Base-by-base conservation (phyloP, 2,329 filamentous ascomycete species). In the Scedosporium boydii region DNA sequence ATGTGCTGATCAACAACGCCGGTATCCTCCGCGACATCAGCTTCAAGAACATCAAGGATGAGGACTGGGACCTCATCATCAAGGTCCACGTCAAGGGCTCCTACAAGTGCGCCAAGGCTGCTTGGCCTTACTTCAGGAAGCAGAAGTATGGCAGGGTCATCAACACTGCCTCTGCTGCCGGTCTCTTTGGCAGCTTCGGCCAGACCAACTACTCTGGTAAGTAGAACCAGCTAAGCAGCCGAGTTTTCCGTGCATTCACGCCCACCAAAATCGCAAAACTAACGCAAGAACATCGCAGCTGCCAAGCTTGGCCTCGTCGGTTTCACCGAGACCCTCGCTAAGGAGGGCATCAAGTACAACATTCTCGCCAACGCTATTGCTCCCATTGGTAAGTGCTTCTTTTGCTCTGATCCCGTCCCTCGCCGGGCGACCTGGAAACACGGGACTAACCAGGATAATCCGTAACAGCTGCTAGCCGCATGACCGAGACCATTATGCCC, bases 21-120 rank as follows among this genome's bases (percentile, higher is more conserved):
- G 93, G 95, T 72, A 98, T 98, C 72, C 83, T 96, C 64, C 89
- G 93, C 65, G 93, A 98, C 78, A 76, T 98, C 73, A 93, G 90
- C 83, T 98, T 99, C 82, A 96, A 96, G 85, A 98, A 98, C 79
- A 96, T 98, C 85, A 95, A 89, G 76, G 95, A 99, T 75, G 78
- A 89, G 73, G 95, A 99, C 76, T 99, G 95, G 95, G 93, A 99
- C 74, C 79, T 97, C 68, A 90, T 97, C 74, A 90, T 93, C 77
- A 88, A 87, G 74, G 93, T 98, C 63, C 93, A 99, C 77, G 87
- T 97, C 70, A 89, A 87, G 73, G 95, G 95, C 69, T 88, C 92
- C 71, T 99, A 96, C 84, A 98, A 96, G 85, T 96, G 91, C 75
- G 84, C 95, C 65, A 88, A 87, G 75, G 95, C 95, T 66, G 95